A percentile compares a stretch with the other conserved stretches of the same genome.
These are phyloP conservation scores for Davidsoniella eucalypti DNA, from an alignment of 2,329 filamentous ascomycete species.

Conservation along the genomic window DNA sequence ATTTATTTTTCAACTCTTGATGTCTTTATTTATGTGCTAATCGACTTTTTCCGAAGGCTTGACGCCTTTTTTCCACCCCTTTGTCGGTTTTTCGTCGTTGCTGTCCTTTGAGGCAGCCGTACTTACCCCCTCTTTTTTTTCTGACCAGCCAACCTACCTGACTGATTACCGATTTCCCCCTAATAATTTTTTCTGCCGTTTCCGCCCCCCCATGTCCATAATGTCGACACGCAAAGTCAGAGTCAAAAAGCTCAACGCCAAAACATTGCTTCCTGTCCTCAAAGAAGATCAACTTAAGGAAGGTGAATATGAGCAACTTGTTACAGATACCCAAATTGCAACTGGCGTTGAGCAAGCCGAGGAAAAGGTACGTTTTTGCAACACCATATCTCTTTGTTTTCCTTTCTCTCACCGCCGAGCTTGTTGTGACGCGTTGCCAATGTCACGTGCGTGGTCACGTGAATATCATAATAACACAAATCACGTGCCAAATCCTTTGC, in stretches of 20 bases:
- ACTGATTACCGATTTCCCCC: slow-evolving; percentile 16
- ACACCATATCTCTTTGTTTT: slow-evolving; percentile 14
- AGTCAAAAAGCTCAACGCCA: slow-evolving; percentile 83
- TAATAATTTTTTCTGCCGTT: slow-evolving; percentile 7
- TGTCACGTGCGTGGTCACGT: slow-evolving; percentile 28
- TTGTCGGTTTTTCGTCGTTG: slow-evolving; percentile 37
- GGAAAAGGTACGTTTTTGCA: slow-evolving; percentile 66
- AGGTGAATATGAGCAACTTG: slow-evolving; percentile 70
- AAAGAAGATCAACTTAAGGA: slow-evolving; percentile 82
- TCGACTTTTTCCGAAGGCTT: slow-evolving; percentile 7
- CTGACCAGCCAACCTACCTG: slow-evolving; percentile 18
- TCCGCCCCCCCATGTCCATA: slow-evolving; percentile 21
- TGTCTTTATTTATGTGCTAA: slow-evolving; percentile 12
- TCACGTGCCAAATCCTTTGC: slow-evolving; percentile 10
- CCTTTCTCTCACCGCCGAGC: neutral
- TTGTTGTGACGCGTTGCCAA: slow-evolving; percentile 16
- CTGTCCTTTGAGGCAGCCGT: slow-evolving; percentile 20
- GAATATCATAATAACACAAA: slow-evolving; percentile 13
- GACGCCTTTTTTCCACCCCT: slow-evolving; percentile 32
- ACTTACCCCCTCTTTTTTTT: slow-evolving; percentile 17
- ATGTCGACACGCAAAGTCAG: slow-evolving; percentile 55
- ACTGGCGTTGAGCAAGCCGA: slow-evolving; percentile 95
- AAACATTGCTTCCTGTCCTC: slow-evolving; percentile 73
- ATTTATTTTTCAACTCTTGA: slow-evolving; percentile 4
- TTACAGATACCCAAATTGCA: slow-evolving; percentile 70